These are phyloP conservation scores for Parascedosporium putredinis DNA, from an alignment of 2,329 filamentous ascomycete species.

Conservation along the genomic window DNA sequence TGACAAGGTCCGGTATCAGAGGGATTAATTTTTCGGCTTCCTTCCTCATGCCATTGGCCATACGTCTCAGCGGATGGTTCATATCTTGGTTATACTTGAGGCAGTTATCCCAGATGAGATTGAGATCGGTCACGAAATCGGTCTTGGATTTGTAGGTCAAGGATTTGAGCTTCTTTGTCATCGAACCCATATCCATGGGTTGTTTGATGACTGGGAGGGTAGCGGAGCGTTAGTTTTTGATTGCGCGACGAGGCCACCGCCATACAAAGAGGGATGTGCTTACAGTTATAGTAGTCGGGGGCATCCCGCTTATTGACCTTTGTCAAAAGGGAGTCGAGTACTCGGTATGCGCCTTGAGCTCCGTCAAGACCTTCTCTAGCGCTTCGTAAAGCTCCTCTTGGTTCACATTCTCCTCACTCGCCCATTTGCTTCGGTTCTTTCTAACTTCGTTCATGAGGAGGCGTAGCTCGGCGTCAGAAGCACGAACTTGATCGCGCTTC, in stretches of 20 bases:
- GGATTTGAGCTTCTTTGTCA: conserved; percentile 94
- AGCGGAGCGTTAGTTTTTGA: too few species aligned
- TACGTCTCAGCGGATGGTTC: conserved; percentile 76
- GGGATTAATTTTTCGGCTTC: conserved; percentile 95
- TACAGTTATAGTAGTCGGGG: conserved; percentile 86
- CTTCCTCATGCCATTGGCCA: conserved; percentile 93
- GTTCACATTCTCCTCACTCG: conserved; percentile 91
- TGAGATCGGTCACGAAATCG: conserved; percentile 88
- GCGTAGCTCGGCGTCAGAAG: conserved; percentile 85
- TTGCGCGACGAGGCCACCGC: too few species aligned
- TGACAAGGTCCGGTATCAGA: conserved; percentile 83
- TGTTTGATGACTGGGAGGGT: conserved; percentile 68
- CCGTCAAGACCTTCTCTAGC: conserved; percentile 89
- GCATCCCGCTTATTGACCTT: conserved; percentile 95
- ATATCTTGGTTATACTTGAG: conserved; percentile 90
- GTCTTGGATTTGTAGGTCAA: conserved; percentile 77
- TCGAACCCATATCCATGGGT: conserved; percentile 93
- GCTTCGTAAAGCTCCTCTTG: conserved; percentile 98
- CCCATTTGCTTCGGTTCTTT: conserved; percentile 98
- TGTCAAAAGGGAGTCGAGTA: conserved; percentile 94
- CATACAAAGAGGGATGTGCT: conserved; percentile 26
- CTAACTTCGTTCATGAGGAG: conserved; percentile 93
- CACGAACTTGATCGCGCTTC: conserved; percentile 80
- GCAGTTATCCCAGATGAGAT: conserved; percentile 95
- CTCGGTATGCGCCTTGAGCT: conserved; percentile 93